These are phyloP conservation scores for Pseudozyma thailandica DNA, from an alignment of 1,284 basidiomycete species.

Conservation along the genomic window DNA sequence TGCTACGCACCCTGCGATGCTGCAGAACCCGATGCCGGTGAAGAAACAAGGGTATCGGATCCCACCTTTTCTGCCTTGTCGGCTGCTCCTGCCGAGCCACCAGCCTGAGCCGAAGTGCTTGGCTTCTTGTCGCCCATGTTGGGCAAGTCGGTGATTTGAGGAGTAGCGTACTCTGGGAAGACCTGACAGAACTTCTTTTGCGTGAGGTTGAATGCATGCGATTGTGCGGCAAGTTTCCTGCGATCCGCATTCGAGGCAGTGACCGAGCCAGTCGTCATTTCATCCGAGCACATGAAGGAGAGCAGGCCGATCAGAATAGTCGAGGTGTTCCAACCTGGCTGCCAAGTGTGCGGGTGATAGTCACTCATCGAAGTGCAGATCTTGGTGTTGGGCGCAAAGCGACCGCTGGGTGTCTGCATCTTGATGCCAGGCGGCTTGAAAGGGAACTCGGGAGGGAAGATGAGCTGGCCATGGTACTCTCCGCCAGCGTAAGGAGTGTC, in stretches of 20 bases:
- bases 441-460: slow-evolving; percentile 78
- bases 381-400: slow-evolving; percentile 91
- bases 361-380: slow-evolving; percentile 72
- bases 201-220: slow-evolving; percentile 84
- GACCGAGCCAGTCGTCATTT: slow-evolving; percentile 93
- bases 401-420: slow-evolving; percentile 93
- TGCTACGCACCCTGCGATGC: slow-evolving; percentile 40
- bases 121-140: slow-evolving; percentile 62
- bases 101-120: slow-evolving; percentile 1
- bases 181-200: slow-evolving; percentile 76
- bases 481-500: slow-evolving; percentile 92
- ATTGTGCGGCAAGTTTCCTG: slow-evolving; percentile 78
- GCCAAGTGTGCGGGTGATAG: slow-evolving; percentile 88
- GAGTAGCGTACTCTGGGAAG: slow-evolving; percentile 60
- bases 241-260: slow-evolving; percentile 84
- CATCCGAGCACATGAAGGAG: slow-evolving; percentile 94
- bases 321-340: slow-evolving; percentile 90
- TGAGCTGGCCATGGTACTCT: slow-evolving; percentile 80
- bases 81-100: slow-evolving; percentile 2
- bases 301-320: slow-evolving; percentile 94
- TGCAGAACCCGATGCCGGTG: slow-evolving; percentile 39
- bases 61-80: slow-evolving; percentile 43
- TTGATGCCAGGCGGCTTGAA: slow-evolving; percentile 83
- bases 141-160: slow-evolving; percentile 52
- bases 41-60: slow-evolving; percentile 34